phyloP scores from a whole-genome alignment of 2,329 filamentous ascomycete species.

The Grosmannia serpens region DNA sequence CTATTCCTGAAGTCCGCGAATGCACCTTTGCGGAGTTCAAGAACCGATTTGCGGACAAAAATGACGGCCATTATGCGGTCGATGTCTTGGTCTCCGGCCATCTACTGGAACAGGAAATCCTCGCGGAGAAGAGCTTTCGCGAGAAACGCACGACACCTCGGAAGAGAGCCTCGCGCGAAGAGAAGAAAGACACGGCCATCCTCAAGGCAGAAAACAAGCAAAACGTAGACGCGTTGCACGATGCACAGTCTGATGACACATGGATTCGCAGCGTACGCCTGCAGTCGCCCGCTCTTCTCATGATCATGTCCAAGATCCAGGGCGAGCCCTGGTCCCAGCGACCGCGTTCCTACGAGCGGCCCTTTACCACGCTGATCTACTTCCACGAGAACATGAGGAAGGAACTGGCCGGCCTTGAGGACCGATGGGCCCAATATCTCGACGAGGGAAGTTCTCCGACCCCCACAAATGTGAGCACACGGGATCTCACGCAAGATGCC shows the following conservation, averaged over 20 bases:
- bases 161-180: neutral
- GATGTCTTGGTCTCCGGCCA: constrained; percentile 21
- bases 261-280: constrained; percentile 9
- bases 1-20: constrained; percentile 22
- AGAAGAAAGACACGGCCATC: constrained; percentile 3
- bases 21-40: constrained; percentile 31
- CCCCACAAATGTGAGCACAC: neutral
- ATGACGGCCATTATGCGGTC: constrained; percentile 25
- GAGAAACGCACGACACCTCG: neutral
- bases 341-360: constrained; percentile 9
- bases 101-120: constrained; percentile 4
- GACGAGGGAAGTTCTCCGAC: neutral
- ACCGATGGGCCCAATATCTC: neutral
- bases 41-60: constrained; percentile 18
- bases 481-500: neutral
- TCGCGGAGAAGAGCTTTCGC: constrained; percentile 13
- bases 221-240: neutral
- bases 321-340: constrained; percentile 8
- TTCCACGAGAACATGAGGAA: constrained; percentile 3
- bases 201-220: constrained; percentile 6
- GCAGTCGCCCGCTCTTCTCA: constrained; percentile 9
- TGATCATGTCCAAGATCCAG: constrained; percentile 7
- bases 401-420: constrained; percentile 3
- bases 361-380: constrained; percentile 10
- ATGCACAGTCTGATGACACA: constrained; percentile 3